A percentile compares a stretch with the other conserved stretches of the same genome.
Conservation (phyloP, 2,329 filamentous ascomycete genomes). For the Colletotrichum sp. region DNA sequence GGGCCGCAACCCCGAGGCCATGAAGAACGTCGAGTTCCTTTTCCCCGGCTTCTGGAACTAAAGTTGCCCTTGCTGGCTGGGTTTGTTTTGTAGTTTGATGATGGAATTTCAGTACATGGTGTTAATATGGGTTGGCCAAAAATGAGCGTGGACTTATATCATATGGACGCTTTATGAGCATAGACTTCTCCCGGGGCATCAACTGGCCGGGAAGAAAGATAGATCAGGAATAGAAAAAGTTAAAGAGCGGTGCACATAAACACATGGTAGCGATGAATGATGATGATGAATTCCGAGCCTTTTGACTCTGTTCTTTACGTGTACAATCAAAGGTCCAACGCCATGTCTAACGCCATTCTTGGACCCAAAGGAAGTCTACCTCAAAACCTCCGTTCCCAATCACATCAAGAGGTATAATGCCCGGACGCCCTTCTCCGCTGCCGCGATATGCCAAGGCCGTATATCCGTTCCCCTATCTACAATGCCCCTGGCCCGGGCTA, state of each 20-base stretch:
- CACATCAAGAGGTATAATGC: conserved; percentile 70
- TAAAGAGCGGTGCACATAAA: neutral
- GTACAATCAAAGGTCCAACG: neutral
- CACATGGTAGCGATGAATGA: neutral
- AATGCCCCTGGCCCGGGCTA: conserved; percentile 71
- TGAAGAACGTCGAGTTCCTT: conserved; percentile 82
- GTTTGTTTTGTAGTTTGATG: neutral
- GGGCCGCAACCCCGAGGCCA: conserved; percentile 74
- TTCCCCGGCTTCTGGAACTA: conserved; percentile 79
- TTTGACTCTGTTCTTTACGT: neutral
- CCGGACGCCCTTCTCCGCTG: conserved; percentile 70
- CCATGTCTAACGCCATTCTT: neutral
- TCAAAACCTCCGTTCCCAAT: conserved; percentile 23
- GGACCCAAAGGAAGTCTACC: neutral
- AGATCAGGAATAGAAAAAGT: neutral
- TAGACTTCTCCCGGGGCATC: neutral
- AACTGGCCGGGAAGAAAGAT: neutral
- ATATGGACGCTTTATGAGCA: neutral
- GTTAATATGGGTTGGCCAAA: neutral
- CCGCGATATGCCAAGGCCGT: conserved; percentile 80
- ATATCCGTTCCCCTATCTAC: conserved; percentile 63
- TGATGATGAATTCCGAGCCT: neutral
- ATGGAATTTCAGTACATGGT: neutral
- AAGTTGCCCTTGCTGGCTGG: neutral
- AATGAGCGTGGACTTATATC: neutral